Evolutionary conservation across 1,139 yeast genomes (phyloP).

Genomic region (Scheffersomyces quercinus): DNA sequence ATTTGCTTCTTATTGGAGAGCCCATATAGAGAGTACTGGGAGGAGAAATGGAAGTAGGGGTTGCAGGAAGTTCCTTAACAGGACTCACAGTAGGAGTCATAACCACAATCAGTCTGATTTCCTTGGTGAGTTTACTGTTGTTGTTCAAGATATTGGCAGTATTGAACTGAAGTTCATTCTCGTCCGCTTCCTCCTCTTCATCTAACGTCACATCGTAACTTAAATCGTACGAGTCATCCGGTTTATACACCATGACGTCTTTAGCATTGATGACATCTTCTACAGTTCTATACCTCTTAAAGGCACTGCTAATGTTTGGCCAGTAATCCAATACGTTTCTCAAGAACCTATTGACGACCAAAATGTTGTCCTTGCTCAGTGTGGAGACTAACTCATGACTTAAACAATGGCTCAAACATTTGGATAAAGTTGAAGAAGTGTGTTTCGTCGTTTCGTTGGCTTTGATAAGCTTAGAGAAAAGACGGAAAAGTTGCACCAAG

Average conservation of each 20-base stretch:
- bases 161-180: constrained; percentile 14
- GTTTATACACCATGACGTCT: constrained; percentile 11
- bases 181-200: constrained; percentile 20
- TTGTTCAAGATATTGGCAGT: constrained; percentile 16
- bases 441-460: constrained; percentile 43
- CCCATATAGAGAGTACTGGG: constrained; percentile 1
- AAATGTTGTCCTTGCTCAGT: constrained; percentile 44
- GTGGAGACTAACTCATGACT: constrained; percentile 52
- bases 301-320: constrained; percentile 20
- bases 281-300: constrained; percentile 14
- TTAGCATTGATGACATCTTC: constrained; percentile 24
- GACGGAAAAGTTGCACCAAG: constrained; percentile 43
- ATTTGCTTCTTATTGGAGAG: constrained; percentile 4
- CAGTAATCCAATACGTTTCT: constrained; percentile 51
- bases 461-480: constrained; percentile 35
- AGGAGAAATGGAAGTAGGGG: constrained; percentile 7
- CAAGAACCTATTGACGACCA: constrained; percentile 52
- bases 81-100: constrained; percentile 9
- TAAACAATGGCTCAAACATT: constrained; percentile 50
- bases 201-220: constrained; percentile 33
- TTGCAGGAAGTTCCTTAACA: constrained; percentile 3
- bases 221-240: constrained; percentile 30
- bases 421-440: constrained; percentile 45
- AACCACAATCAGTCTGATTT: not conserved
- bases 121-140: constrained; percentile 2